Conservation (phyloP, 805 yeast species). For the Debaryomyces maramus region DNA sequence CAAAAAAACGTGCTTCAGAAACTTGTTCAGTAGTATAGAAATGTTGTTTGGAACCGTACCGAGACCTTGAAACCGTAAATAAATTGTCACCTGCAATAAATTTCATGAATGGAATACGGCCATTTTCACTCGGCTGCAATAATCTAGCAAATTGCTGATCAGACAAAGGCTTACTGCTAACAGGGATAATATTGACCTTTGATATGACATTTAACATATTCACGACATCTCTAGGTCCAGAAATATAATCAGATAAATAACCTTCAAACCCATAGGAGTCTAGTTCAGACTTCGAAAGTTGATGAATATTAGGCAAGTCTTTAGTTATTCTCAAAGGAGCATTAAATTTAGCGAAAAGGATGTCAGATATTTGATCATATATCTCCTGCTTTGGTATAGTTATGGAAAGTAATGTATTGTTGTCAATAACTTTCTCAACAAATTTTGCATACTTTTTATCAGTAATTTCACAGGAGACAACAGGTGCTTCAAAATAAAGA, state of each 20-base stretch:
- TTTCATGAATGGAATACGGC: slow-evolving; percentile 50
- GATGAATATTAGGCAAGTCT: slow-evolving; percentile 14
- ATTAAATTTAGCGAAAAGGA: slow-evolving; percentile 37
- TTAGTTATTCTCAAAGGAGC: slow-evolving; percentile 57
- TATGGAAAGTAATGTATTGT: slow-evolving; percentile 57
- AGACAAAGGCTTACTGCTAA: slow-evolving; percentile 48
- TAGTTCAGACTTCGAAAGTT: slow-evolving; percentile 27
- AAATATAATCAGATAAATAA: slow-evolving; percentile 64
- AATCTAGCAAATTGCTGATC: slow-evolving; percentile 38
- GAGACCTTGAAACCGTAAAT: slow-evolving; percentile 54
- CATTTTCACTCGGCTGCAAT: slow-evolving; percentile 33
- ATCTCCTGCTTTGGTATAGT: slow-evolving; percentile 56
- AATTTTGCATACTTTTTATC: slow-evolving; percentile 52
- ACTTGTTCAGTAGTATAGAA: slow-evolving; percentile 42
- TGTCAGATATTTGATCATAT: slow-evolving; percentile 45
- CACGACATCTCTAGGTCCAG: slow-evolving; percentile 72
- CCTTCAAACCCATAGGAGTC: slow-evolving; percentile 72
- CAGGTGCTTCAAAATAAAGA: slow-evolving; percentile 70
- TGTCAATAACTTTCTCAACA: slow-evolving; percentile 57
- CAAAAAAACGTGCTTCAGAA: slow-evolving; percentile 28
- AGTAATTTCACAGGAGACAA: slow-evolving; percentile 58
- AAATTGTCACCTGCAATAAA: slow-evolving; percentile 60
- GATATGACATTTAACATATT: slow-evolving; percentile 64
- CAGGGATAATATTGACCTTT: slow-evolving; percentile 59
- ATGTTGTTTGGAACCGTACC: slow-evolving; percentile 61